Evolutionary conservation across 768 basidiomycete species (phyloP).

Genomic region (Lentinula lateritia): DNA sequence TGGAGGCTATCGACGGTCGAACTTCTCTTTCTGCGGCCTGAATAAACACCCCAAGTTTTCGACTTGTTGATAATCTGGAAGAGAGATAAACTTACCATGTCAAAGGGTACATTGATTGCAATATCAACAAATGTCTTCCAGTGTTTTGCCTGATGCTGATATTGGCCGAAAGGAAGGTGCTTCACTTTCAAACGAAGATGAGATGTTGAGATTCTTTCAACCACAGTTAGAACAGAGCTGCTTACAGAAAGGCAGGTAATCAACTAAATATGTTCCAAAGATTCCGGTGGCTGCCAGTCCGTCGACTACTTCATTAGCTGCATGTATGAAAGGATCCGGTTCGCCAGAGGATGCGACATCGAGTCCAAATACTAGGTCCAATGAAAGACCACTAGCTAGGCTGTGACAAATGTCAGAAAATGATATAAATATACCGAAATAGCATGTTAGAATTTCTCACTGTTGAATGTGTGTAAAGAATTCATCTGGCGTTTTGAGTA

Average conservation of each 20-base stretch:
- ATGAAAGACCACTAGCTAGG: constrained; percentile 11
- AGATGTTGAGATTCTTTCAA: background rate
- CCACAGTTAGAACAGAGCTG: background rate
- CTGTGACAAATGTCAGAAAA: background rate
- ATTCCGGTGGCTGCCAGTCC: constrained; percentile 11
- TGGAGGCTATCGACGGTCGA: background rate
- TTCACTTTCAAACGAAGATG: background rate
- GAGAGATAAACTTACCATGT: background rate
- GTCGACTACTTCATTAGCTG: constrained; percentile 13
- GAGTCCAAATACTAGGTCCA: constrained; percentile 15
- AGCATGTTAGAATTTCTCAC: background rate
- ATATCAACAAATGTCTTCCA: constrained; percentile 5
- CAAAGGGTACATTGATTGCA: constrained; percentile 6
- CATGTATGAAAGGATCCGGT: constrained; percentile 15
- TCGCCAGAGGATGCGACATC: constrained; percentile 15
- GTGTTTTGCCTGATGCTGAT: background rate
- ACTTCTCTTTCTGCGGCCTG: background rate
- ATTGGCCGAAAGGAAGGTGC: background rate
- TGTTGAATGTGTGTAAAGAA: constrained; percentile 14
- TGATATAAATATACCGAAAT: background rate
- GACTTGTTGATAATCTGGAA: no score
- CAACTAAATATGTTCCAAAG: constrained; percentile 16
- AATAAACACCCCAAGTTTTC: background rate
- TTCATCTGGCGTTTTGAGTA: constrained; percentile 8
- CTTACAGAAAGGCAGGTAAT: constrained; percentile 14